A percentile compares a stretch with the other conserved stretches of the same genome.
Evolutionary conservation across 2,329 filamentous ascomycete genomes (phyloP).

Genomic region (Phoma sp.): DNA sequence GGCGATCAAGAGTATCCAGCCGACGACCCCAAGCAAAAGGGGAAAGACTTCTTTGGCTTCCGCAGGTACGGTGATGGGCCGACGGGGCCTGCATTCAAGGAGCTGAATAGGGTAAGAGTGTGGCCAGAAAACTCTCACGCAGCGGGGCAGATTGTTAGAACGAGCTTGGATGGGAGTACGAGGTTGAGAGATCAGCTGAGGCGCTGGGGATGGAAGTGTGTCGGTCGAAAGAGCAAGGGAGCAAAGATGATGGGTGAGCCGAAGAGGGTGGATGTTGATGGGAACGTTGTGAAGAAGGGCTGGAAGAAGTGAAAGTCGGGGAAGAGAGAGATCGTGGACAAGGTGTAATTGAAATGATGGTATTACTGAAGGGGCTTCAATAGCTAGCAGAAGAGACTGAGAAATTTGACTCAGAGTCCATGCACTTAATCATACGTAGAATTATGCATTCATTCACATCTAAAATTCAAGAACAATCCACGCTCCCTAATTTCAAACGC

Average conservation of each 20-base stretch:
- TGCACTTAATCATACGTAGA: too few relatives aligned
- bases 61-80: conserved; percentile 63
- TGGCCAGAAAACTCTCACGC: conserved; percentile 20
- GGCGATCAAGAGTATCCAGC: conserved; percentile 64
- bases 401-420: too few relatives aligned
- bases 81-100: conserved; percentile 60
- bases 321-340: too few relatives aligned
- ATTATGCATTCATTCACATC: too few relatives aligned
- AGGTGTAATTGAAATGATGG: too few relatives aligned
- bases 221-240: not conserved
- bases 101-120: conserved; percentile 22
- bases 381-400: too few relatives aligned
- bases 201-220: not conserved
- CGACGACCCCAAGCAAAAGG: conserved; percentile 52
- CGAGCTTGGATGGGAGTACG: not conserved
- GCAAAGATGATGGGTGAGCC: not conserved
- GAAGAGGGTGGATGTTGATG: not conserved
- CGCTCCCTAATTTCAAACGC: too few relatives aligned
- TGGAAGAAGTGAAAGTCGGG: not conserved
- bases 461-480: too few relatives aligned
- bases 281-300: not conserved
- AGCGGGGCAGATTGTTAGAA: not conserved
- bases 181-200: not conserved
- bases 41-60: conserved; percentile 39
- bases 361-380: too few relatives aligned